Base-by-base conservation (phyloP, 768 basidiomycete species). In the Cantharellus cinnabarinus region DNA sequence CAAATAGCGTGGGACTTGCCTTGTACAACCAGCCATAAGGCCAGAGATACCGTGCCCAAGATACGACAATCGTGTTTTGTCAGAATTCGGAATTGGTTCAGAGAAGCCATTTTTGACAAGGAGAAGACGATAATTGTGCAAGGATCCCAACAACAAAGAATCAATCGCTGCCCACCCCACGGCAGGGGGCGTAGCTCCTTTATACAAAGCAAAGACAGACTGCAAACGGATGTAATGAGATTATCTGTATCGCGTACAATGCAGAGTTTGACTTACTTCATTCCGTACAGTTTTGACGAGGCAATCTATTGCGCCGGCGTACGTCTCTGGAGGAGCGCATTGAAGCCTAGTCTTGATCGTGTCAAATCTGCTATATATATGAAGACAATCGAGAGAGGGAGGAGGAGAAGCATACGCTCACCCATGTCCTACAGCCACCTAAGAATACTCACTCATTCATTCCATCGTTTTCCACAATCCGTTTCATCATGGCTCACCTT, bases 351-450 rank as follows among this genome's bases (percentile, higher is more conserved):
- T 82, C 67, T 85, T 85, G 63, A 85, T 75, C 15, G 82, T 83
- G 67, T 83, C 82, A 68, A 83, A 83, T 2, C 80, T 82, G 61
- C 15, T 38, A 10, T 15, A 29, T 29, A 29, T 29, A 29, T 29
- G 20, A 29, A 29, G 20, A 29, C 20, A 29, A 29, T 29, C 20
- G 20, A 29, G 20, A 29, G 20, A 29, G 20, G 20, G 20, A 29
- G 20, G 20, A 65, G 59, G 56, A 38, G 48, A 50, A 59, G 60
- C 39, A 41, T 37, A n/a, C 35, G 10, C 52, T 54, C 52, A 82
- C 77, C 81, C 80, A 68, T 84, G 82, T 40, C 82, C 82, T 15
- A 83, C 81, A 52, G 79, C 79, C 53, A 83, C 80, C 79, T 82
- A 38, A 3, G n/a, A 40, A 15, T 29, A 38, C 10, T 4, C 41